Conservation (phyloP, 495 filamentous ascomycete genomes). For the Aspergillus heteromorphus region DNA sequence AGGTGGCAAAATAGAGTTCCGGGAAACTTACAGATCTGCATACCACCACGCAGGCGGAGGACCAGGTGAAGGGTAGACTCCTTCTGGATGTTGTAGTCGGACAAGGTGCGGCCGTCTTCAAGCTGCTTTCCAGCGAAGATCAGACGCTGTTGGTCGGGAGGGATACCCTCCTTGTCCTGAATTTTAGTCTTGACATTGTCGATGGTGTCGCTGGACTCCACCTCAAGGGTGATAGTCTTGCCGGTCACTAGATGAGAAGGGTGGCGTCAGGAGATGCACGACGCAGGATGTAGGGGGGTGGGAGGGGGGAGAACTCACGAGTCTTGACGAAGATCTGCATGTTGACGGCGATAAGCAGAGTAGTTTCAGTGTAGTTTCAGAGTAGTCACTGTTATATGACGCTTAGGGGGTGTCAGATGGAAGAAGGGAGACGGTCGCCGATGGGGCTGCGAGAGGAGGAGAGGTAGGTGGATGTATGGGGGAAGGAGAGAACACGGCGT, state of each 20-base stretch:
- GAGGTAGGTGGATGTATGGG: conserved; percentile 6
- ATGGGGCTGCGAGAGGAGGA: conserved; percentile 4
- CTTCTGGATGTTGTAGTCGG: conserved; percentile 99
- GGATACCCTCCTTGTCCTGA: conserved; percentile 98
- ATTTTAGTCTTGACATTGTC: conserved; percentile 99
- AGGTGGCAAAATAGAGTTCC: conserved; percentile 9
- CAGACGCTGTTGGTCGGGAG: conserved; percentile 95
- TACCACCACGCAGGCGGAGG: conserved; percentile 95
- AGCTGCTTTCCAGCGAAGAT: conserved; percentile 99
- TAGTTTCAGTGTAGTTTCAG: background rate
- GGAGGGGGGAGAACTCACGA: conserved; percentile 52
- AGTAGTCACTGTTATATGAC: too few relatives aligned
- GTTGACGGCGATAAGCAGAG: conserved; percentile 20
- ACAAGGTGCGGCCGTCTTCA: conserved; percentile 92
- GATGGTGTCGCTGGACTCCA: conserved; percentile 96
- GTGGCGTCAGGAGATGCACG: conserved; percentile 14
- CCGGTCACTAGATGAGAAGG: conserved; percentile 59
- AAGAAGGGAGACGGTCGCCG: background rate
- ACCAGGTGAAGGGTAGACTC: conserved; percentile 94
- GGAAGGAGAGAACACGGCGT: conserved; percentile 8
- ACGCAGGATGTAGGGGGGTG: conserved; percentile 5
- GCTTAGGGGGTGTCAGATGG: background rate
- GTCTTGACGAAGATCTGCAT: conserved; percentile 99
- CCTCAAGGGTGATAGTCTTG: conserved; percentile 99
- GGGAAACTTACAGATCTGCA: conserved; percentile 82